Evolutionary conservation across 129 eudicot genomes (phyloP), one percentile per base, ranked within the genome.

Genomic region (Kitagawia praeruptora): DNA sequence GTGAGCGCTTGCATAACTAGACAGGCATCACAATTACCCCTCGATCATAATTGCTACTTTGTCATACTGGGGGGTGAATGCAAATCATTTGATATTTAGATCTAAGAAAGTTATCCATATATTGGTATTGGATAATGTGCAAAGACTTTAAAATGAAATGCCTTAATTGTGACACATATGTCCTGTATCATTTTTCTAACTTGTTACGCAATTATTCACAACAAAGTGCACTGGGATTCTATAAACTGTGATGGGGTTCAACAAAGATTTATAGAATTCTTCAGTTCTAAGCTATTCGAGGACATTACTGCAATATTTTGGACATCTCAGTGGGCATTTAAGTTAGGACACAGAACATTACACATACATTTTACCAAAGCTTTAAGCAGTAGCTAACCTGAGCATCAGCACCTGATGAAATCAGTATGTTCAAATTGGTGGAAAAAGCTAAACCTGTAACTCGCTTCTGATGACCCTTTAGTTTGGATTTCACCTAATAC

Each of bases 381-480:
- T 34, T 21, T 73, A 75, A 8, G 27, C 18, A 71, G 70, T 34
- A 75, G 39, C 88, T 85, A 86, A 89, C 98, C 85, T 93, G 97
- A 84, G 93, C 98, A 91, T 93, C 98, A 54, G 98, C 97, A 46
- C 94, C 97, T 8, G 97, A 91, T 44, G 98, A 93, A 51, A 93
- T 93, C 89, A 93, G 83, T 81, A 91, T 87, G 76, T 88, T 89
- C 77, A 93, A 84, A 83, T 41, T 82, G 78, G 97, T 88, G 41
- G 98, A 93, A 78, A 93, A 93, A 39, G 98, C 98, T 82, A 93
- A 79, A 71, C 98, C 97, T 44, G 95, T 87, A 40, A 93, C 89
- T 85, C 91, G 90, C 87, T 93, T 93, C 84, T 87, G 92, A 76
- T 93, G 98, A 66, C 97, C 97, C 87, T 87, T 93, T 81, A 93